A percentile compares a stretch with the other conserved stretches of the same genome.
Conservation (phyloP, 108 stramenopile genomes). For the Cyclotella atomus region DNA sequence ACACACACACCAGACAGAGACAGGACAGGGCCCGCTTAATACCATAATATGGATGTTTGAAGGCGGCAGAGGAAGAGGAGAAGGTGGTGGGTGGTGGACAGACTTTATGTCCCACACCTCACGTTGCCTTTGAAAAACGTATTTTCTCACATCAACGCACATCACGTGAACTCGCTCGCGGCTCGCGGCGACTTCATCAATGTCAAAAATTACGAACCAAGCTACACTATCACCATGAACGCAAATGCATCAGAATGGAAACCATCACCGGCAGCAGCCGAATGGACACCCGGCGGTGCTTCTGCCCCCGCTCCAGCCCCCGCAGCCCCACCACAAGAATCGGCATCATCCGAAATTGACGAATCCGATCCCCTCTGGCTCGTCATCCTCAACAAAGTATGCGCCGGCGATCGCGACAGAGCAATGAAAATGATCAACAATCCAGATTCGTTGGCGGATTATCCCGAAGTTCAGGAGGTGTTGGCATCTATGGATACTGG, state of each 20-base stretch:
- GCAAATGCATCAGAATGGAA: constrained; percentile 81
- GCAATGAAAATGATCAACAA: constrained; percentile 78
- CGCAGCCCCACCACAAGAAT: constrained; percentile 19
- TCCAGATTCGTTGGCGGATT: constrained; percentile 77
- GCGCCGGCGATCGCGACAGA: constrained; percentile 71
- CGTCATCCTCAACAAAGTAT: constrained; percentile 75
- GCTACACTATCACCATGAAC: constrained; percentile 20
- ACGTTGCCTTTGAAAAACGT: neutral
- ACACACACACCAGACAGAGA: too few relatives aligned
- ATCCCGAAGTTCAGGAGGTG: constrained; percentile 76
- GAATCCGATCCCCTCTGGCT: constrained; percentile 91
- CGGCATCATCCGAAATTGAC: constrained; percentile 64
- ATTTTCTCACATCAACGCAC: neutral
- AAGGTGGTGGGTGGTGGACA: neutral
- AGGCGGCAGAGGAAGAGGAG: too few relatives aligned
- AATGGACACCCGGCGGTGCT: constrained; percentile 75
- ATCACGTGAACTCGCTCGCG: neutral
- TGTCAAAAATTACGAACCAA: neutral
- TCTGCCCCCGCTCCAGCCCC: constrained; percentile 42
- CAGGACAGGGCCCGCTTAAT: too few relatives aligned
- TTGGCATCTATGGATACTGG: constrained; percentile 26
- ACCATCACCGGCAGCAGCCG: constrained; percentile 73
- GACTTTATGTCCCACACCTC: neutral
- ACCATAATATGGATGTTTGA: too few relatives aligned
- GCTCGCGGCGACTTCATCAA: neutral